Base-by-base conservation (phyloP, 2,329 filamentous ascomycete species). In the Microthyrium microscopicum region DNA sequence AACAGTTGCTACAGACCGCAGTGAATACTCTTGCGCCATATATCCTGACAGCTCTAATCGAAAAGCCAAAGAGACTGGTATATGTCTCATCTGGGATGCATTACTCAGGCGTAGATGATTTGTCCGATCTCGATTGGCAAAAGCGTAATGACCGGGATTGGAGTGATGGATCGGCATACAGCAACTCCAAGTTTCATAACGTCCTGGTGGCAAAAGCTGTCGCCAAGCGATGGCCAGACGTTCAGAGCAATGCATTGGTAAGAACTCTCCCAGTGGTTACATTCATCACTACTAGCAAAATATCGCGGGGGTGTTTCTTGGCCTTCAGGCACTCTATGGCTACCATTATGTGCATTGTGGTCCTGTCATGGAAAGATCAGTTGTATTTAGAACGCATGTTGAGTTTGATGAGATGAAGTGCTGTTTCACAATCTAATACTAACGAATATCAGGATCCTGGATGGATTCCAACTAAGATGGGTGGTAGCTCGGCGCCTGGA, bases 21-120 rank as follows among this genome's bases (percentile, higher is more conserved):
- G 65, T 71, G 29, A 73, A 73, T 42, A 66, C 59, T 0, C 42
- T 73, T 1, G 67, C 69, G 12, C 68, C 69, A 1, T 73, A 71
- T 41, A 54, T 73, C 4, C 51, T 73, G 3, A 64, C 66, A 0
- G 60, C 56, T 18, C 45, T 68, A 7, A 60, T 72, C 47, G 45
- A 55, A 3, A 55, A 53, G 13, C 66, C 62, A 1, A 60, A 58
- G 37, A 50, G 66, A 5, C 47, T 72, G 8, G 48, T 73, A 0
- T 72, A 61, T 39, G 49, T 72, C 31, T 65, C 58, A 15, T 67
- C 61, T 1, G 51, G 57, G 15, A 52, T 69, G 49, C 69, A 73
- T 40, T 49, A 49, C 16, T 51, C 55, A 13, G 67, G 66, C 3
- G 60, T 65, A 29, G 44, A 50, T 8, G 53, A 44, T 6, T 35